phyloP scores from a whole-genome alignment of 495 filamentous ascomycete species.

The Neurospora tetraspora region DNA sequence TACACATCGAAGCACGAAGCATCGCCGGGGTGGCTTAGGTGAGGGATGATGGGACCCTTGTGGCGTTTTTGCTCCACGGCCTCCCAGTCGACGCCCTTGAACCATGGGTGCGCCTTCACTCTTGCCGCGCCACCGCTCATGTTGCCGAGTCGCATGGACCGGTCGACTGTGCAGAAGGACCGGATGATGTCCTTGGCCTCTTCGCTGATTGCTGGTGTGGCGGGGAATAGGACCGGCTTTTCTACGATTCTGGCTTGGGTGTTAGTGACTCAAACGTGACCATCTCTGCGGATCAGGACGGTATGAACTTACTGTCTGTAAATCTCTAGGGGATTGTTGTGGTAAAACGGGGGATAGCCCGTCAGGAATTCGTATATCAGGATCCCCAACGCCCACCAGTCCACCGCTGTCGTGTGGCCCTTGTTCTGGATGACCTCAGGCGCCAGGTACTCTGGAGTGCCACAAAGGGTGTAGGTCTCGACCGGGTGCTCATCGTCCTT shows the following conservation, averaged over 20 bases:
- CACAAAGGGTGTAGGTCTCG: constrained; percentile 94
- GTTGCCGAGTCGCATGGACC: constrained; percentile 77
- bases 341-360: constrained; percentile 95
- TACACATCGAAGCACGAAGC: constrained; percentile 89
- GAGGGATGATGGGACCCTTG: constrained; percentile 78
- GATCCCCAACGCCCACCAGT: constrained; percentile 98
- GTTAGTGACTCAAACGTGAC: not conserved
- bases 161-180: constrained; percentile 80
- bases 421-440: constrained; percentile 95
- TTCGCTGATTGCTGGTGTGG: constrained; percentile 51
- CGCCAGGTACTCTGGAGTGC: constrained; percentile 92
- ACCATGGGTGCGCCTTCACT: constrained; percentile 86
- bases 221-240: constrained; percentile 60
- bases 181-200: constrained; percentile 78
- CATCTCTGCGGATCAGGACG: not conserved
- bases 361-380: constrained; percentile 93
- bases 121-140: constrained; percentile 69
- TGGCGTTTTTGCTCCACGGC: constrained; percentile 59
- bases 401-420: constrained; percentile 91
- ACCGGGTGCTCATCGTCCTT: constrained; percentile 38
- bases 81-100: constrained; percentile 75
- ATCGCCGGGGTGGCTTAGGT: constrained; percentile 70
- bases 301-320: constrained; percentile 63
- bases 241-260: constrained; percentile 52
- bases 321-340: constrained; percentile 90